Percentiles rank a stretch among this genome's conserved stretches.
phyloP scores from a whole-genome alignment of 2,329 filamentous ascomycete species.

The Penicillium sp. region DNA sequence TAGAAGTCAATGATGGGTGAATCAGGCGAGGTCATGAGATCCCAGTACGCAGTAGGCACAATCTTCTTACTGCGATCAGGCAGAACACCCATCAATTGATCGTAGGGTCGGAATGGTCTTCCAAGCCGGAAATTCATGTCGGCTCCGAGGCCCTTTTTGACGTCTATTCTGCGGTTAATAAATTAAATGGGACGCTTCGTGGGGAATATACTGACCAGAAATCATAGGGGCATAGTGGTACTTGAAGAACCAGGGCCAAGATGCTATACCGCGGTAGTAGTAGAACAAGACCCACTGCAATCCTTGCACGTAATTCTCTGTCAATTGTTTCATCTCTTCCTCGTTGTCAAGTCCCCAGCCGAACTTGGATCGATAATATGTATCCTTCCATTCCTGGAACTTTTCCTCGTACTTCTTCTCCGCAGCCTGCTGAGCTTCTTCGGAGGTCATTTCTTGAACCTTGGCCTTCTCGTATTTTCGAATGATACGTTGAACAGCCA shows the following conservation, averaged over 20 bases:
- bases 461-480: conserved; percentile 89
- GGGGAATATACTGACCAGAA: conserved; percentile 55
- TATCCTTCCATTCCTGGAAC: conserved; percentile 89
- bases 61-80: conserved; percentile 97
- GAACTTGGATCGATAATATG: conserved; percentile 89
- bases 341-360: conserved; percentile 81
- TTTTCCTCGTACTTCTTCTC: conserved; percentile 86
- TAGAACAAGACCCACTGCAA: conserved; percentile 98
- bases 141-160: conserved; percentile 80
- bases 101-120: conserved; percentile 89
- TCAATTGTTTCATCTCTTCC: conserved; percentile 74
- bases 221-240: conserved; percentile 99
- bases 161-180: conserved; percentile 56
- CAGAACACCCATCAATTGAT: conserved; percentile 97
- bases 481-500: conserved; percentile 80
- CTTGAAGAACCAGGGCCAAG: conserved; percentile 96
- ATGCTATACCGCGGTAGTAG: conserved; percentile 95
- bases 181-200: background rate
- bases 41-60: conserved; percentile 81
- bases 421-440: conserved; percentile 75
- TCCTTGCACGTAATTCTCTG: conserved; percentile 96
- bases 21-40: conserved; percentile 83
- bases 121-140: conserved; percentile 91
- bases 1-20: conserved; percentile 99
- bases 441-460: conserved; percentile 73